phyloP scores from a whole-genome alignment of 2,329 filamentous ascomycete species.

The Coleophoma crateriformis region DNA sequence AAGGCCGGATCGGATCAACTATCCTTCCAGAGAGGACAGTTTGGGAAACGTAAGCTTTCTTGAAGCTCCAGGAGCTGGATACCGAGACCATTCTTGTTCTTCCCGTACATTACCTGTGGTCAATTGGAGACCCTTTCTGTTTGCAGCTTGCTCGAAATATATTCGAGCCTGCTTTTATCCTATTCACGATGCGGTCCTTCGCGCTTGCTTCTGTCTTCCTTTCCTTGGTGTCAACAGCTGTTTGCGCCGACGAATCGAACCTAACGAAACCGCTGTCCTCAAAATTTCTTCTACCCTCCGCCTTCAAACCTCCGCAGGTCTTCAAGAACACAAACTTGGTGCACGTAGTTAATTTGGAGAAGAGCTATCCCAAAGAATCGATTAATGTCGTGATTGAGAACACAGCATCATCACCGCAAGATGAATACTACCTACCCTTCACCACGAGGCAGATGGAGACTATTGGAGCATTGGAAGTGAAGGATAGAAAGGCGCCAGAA shows the following conservation, averaged over 20 bases:
- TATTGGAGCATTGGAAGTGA: conserved; percentile 83
- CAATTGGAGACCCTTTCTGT: conserved; percentile 4
- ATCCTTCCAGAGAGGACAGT: background rate
- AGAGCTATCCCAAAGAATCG: conserved; percentile 82
- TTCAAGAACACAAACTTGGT: conserved; percentile 94
- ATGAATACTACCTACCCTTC: conserved; percentile 89
- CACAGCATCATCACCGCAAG: conserved; percentile 69
- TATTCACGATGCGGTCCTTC: conserved; percentile 24
- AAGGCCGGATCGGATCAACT: background rate
- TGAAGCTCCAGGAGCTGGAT: conserved; percentile 3
- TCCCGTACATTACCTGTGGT: conserved; percentile 3
- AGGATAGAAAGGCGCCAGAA: conserved; percentile 77
- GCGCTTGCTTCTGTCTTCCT: conserved; percentile 51
- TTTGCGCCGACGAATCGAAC: conserved; percentile 21
- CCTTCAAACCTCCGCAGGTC: conserved; percentile 80
- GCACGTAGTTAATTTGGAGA: conserved; percentile 85
- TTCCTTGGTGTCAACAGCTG: conserved; percentile 37
- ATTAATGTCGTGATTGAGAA: conserved; percentile 96
- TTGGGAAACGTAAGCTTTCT: conserved; percentile 16
- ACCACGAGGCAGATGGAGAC: conserved; percentile 67
- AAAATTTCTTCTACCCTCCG: conserved; percentile 52
- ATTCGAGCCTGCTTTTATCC: conserved; percentile 12
- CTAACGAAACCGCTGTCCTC: conserved; percentile 38
- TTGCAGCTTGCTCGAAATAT: conserved; percentile 6
- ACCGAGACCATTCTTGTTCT: background rate